Evolutionary conservation across 1,284 basidiomycete species (phyloP), one percentile per base, ranked within the genome.

Genomic region (Pulchroboletus neoregius): DNA sequence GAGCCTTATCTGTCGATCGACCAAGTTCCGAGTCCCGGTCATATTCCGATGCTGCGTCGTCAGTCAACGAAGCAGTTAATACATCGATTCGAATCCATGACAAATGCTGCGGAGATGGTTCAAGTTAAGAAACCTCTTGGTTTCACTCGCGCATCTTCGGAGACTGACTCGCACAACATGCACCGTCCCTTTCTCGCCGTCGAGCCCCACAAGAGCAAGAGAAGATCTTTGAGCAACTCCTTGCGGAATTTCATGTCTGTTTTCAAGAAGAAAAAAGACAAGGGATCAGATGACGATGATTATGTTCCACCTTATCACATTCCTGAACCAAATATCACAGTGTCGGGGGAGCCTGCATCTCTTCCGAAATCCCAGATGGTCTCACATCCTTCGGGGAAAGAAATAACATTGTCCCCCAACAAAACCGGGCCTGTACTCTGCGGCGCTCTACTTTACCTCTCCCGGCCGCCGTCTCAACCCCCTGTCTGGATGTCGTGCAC

Each of bases 201-300:
- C 28, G 26, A n/a, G 3, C 45, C 55, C 18, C 44, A 51, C 36
- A 75, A 73, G 51, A 70, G 67, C 42, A 75, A 71, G 50, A 54
- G 48, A 45, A 51, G 65, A n/a, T 82, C 79, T 13, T 68, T 87
- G 36, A 75, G 82, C 28, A 78, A 78, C 57, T 87, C 84, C 18
- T 71, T 87, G 55, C 74, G 76, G 34, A 86, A 80, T 56, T 64
- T 87, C 20, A 66, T 87, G 33, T 76, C 81, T 3, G 75, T 79
- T 2, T 74, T 87, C 67, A 84, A 75, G 67, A 84, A 80, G 62
- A 71, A 64, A 64, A 74, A 63, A 43, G 60, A 59, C 31, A 68
- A 61, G 31, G 70, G 70, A 44, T 54, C 52, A 4, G 57, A 62
- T 45, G 64, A 60, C 32, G 55, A 62, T 35, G 55, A 62, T 26